These are phyloP conservation scores for Leucoagaricus sp. DNA, from an alignment of 1,284 basidiomycete genomes.

Conservation along the genomic window DNA sequence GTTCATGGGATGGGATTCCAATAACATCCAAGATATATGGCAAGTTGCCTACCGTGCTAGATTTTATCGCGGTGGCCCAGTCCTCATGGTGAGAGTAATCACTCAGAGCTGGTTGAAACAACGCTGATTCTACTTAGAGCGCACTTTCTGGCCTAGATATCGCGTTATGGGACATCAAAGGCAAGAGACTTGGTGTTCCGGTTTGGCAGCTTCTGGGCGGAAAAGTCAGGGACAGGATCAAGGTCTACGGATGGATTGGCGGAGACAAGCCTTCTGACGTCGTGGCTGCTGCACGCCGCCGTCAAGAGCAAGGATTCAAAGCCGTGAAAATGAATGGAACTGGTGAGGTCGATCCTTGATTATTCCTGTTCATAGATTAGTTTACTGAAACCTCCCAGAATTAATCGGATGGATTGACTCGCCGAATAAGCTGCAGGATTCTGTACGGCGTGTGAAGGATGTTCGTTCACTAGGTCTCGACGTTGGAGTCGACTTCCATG, in stretches of 20 bases:
- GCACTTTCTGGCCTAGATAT: constrained; percentile 40
- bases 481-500: constrained; percentile 65
- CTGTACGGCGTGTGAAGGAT: constrained; percentile 62
- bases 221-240: constrained; percentile 60
- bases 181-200: constrained; percentile 75
- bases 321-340: constrained; percentile 81
- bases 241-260: constrained; percentile 73
- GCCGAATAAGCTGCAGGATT: constrained; percentile 53
- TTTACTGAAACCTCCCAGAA: constrained; percentile 29
- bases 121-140: constrained; percentile 33
- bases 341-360: constrained; percentile 34
- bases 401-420: constrained; percentile 50
- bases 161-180: constrained; percentile 78
- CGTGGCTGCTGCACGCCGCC: constrained; percentile 55
- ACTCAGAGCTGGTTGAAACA: no score
- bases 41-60: constrained; percentile 65
- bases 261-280: constrained; percentile 73
- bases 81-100: constrained; percentile 71
- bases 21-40: constrained; percentile 75
- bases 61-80: constrained; percentile 76
- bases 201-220: constrained; percentile 77
- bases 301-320: constrained; percentile 74
- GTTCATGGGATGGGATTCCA: constrained; percentile 68
- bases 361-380: background rate
- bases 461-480: constrained; percentile 68